Conservation (phyloP, 129 eudicot genomes). For the Calendula officinalis region DNA sequence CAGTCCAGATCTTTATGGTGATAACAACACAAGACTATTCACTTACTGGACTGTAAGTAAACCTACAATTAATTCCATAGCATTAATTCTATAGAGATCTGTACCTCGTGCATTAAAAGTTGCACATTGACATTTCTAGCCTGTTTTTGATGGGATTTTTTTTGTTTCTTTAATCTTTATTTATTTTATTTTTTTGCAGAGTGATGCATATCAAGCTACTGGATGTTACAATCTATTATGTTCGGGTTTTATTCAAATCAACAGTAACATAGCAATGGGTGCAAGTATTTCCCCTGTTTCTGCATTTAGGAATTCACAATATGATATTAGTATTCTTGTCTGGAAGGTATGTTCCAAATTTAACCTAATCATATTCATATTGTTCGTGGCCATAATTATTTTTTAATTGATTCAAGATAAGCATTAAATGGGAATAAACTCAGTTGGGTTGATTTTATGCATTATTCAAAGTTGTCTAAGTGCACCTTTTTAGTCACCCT, state of each 20-base stretch:
- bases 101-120: slow-evolving; percentile 17
- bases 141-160: not conserved
- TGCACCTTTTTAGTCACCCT: slow-evolving; percentile 26
- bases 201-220: slow-evolving; percentile 98
- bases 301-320: slow-evolving; percentile 66
- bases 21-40: slow-evolving; percentile 92
- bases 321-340: slow-evolving; percentile 83
- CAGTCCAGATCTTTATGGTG: slow-evolving; percentile 97
- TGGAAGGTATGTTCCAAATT: slow-evolving; percentile 80
- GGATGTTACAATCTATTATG: slow-evolving; percentile 97
- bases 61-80: slow-evolving; percentile 16
- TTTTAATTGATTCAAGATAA: slow-evolving; percentile 21
- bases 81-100: slow-evolving; percentile 6
- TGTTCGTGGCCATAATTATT: slow-evolving; percentile 20
- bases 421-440: slow-evolving; percentile 25
- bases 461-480: slow-evolving; percentile 30
- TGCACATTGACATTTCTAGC: slow-evolving; percentile 9
- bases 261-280: slow-evolving; percentile 92
- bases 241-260: slow-evolving; percentile 92
- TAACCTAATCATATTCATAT: slow-evolving; percentile 14
- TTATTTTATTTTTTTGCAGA: slow-evolving; percentile 42
- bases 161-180: no score
- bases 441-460: slow-evolving; percentile 33
- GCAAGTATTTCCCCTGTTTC: slow-evolving; percentile 98
- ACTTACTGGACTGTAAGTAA: slow-evolving; percentile 97